Evolutionary conservation across 2,329 filamentous ascomycete species (phyloP), one percentile per base, ranked within the genome.

Genomic region (Cladobotryum mycophilum): DNA sequence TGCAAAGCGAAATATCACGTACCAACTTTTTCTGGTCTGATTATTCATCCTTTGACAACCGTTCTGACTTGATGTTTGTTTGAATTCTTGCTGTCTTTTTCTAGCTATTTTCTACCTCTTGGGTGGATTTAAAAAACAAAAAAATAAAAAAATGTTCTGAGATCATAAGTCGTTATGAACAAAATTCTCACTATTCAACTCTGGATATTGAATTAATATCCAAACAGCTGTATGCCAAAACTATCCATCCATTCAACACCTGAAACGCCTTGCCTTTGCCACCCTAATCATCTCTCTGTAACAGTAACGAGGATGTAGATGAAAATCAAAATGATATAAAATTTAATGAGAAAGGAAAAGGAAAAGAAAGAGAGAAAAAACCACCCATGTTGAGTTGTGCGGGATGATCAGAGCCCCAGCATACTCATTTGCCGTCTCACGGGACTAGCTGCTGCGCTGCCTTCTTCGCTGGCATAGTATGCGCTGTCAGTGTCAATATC

Each of bases 401-500:
- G 22, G 22, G 25, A 18, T 14, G 15, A 41, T 56, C 53, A 70
- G 34, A 70, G 48, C 4, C 82, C 84, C 57, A 89, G 66, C 58
- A 89, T 70, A 65, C 84, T 88, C 85, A 89, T 86, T 65, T 89
- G 84, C 58, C 85, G 76, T 59, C 83, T 76, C 57, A 88, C 71
- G 5, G 86, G 85, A 61, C 84, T 88, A 12, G 83, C 81, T 45
- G 78, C 76, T 45, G 72, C 79, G 61, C 82, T 86, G 47, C 81
- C 84, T 54, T 89, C 86, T 66, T 90, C 86, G 61, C 85, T 89
- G 35, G 81, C 78, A 63, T 85, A 83, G 63, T 76, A 84, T 36
- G 78, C 82, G 43, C 80, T 84, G 59, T 96, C 92, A 30, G 93
- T 92, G 67, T 97, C 93, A 58, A 99, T 97, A 64, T 99, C 93